Evolutionary conservation across 345 rosid species (phyloP), one percentile per base, ranked within the genome.

Genomic region (Cochlearia excelsa): DNA sequence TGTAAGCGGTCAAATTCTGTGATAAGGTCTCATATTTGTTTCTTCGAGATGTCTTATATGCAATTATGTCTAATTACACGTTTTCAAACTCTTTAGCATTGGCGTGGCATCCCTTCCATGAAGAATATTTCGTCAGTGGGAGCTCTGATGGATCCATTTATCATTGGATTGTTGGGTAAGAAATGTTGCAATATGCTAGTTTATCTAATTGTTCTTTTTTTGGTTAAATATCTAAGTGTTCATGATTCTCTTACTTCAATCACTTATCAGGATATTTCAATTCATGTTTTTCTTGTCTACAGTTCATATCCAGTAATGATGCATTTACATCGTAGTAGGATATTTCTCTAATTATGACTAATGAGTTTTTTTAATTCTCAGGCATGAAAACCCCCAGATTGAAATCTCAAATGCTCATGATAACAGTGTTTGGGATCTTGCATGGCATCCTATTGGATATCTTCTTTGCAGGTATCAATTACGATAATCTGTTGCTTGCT

Each of bases 51-150:
- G 57, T 63, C 5, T 34, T 44, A 31, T 64, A n/a, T 62, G 38
- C 31, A 30, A 57, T 29, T 51, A 51, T 50, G 28, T 50, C 44
- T 63, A 26, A 63, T 5, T 47, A 38, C 43, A 70, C 44, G 30
- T 44, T 70, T n/a, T 39, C 16, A 0, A 57, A 38, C 5, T 44
- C 42, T 51, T 46, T 38, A 43, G 99, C 92, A 44, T 70, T 93
- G 95, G 95, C 95, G 44, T 93, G 97, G 97, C 97, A 93, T 72
- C 99, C 99, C 55, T 87, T 85, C 73, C 96, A 93, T 75, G 99
- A 93, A 75, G 97, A 93, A 72, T 87, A 85, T 76, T 93, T 89
- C 71, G 97, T 93, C 65, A 93, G 99, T 70, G 97, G 99, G 74
- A 87, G 99, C 68, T 77, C 61, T 61, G 99, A 89, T 29, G 99